A percentile compares a stretch with the other conserved stretches of the same genome.
Evolutionary conservation across 306 rosid species (phyloP).

Genomic region (Arachis stenosperma): DNA sequence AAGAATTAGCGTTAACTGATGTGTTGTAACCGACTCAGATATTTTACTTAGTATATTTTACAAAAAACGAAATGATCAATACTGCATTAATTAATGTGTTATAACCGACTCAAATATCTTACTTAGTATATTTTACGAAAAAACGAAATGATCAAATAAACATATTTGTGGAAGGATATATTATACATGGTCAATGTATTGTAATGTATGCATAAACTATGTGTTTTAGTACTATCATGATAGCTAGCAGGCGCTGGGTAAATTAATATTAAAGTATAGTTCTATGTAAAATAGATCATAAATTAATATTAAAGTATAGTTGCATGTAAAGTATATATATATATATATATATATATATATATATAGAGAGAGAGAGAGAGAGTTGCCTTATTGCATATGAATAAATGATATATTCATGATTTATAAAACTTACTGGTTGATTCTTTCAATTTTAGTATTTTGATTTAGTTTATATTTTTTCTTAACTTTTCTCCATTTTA

Average conservation of each 20-base stretch:
- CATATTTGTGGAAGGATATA: slow-evolving; percentile 35
- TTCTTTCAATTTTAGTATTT: slow-evolving; percentile 43
- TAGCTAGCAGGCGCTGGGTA: background rate
- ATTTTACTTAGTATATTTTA: too few relatives aligned
- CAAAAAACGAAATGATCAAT: too few relatives aligned
- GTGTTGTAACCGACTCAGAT: too few relatives aligned
- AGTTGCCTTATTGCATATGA: slow-evolving; percentile 25
- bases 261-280: slow-evolving; percentile 37
- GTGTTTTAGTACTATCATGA: slow-evolving; percentile 14
- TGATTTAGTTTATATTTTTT: slow-evolving; percentile 6
- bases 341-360: background rate
- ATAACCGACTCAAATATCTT: slow-evolving; percentile 35
- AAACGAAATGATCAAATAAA: slow-evolving; percentile 7
- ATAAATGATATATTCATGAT: background rate
- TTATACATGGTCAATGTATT: too few relatives aligned
- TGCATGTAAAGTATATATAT: too few relatives aligned
- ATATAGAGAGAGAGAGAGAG: too few relatives aligned
- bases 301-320: background rate
- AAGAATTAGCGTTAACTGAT: too few relatives aligned
- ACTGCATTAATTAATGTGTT: background rate
- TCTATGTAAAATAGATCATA: slow-evolving; percentile 41
- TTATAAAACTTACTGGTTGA: slow-evolving; percentile 22
- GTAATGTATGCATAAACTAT: slow-evolving; percentile 15
- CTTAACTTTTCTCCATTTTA: too few relatives aligned
- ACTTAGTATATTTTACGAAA: slow-evolving; percentile 12